Evolutionary conservation across 1,284 basidiomycete genomes (phyloP).

Genomic region (Heterobasidion occidentale): DNA sequence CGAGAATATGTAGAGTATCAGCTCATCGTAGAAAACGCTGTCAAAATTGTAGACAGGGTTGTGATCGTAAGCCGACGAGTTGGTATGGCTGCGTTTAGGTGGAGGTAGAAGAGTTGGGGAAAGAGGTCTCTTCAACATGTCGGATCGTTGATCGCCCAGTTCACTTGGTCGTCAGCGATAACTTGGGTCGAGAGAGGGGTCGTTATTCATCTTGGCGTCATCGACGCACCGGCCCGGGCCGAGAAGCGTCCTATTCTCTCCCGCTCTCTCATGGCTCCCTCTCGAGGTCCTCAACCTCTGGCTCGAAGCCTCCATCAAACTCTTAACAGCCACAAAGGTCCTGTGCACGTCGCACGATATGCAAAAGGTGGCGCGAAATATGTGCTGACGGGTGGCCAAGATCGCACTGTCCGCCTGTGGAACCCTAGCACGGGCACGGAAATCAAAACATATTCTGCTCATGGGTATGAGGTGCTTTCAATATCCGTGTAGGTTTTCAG

Average conservation of each 20-base stretch:
- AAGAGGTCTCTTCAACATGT: slow-evolving; percentile 50
- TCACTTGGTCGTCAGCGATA: neutral
- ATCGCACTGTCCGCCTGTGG: slow-evolving; percentile 87
- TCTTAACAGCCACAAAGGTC: slow-evolving; percentile 63
- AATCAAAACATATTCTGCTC: slow-evolving; percentile 85
- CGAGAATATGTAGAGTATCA: slow-evolving; percentile 66
- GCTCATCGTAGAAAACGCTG: slow-evolving; percentile 61
- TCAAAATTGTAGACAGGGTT: slow-evolving; percentile 35
- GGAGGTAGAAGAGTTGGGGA: slow-evolving; percentile 44
- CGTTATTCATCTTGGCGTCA: neutral
- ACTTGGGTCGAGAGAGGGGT: too few relatives aligned
- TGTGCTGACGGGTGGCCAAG: slow-evolving; percentile 85
- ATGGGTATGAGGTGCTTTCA: slow-evolving; percentile 92
- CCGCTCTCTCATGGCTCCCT: slow-evolving; percentile 45
- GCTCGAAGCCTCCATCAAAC: slow-evolving; percentile 55
- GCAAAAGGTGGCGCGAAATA: slow-evolving; percentile 85
- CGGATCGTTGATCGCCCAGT: neutral
- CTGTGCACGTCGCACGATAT: slow-evolving; percentile 81
- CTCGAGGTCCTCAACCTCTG: slow-evolving; percentile 50
- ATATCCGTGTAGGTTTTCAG: slow-evolving; percentile 65
- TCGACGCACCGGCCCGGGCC: neutral
- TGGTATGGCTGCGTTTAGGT: slow-evolving; percentile 46
- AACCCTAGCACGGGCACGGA: slow-evolving; percentile 80
- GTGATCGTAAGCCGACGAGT: slow-evolving; percentile 5
- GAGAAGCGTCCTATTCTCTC: neutral